Base-by-base conservation (phyloP, 148 eudicot species). In the Amaranthus palmeri region DNA sequence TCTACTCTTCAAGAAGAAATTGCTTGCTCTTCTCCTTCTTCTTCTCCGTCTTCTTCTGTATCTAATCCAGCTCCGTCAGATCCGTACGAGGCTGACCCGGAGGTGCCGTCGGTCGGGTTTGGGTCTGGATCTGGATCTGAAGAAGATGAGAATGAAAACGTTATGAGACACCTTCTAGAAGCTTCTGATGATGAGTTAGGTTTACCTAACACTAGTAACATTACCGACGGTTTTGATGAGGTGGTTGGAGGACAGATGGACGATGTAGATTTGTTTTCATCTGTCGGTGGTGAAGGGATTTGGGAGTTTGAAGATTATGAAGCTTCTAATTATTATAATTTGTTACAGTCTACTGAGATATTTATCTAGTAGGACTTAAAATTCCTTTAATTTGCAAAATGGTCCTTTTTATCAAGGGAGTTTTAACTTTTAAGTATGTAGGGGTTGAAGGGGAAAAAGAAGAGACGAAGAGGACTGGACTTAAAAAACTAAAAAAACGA, bases 181-280 rank as follows among this genome's bases (percentile, higher is more conserved):
- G 98, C 98, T 10, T 93, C 98, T 0, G 98, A 93, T 49, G 98
- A 91, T 67, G 98, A 93, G 81, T 81, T 93, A 8, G 98, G 98
- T 17, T 65, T 93, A 25, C 96, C 98, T 1, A 86, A 57, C 49
- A 54, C 61, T 17, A 17, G 15, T 9, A 10, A 4, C 8, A 58
- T 54, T 10, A 50, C 60, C 4, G 83, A 78, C 44, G 73, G 73
- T 3, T 73, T 18, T n/a, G 78, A 46, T 65, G 13, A 8, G 69
- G 65, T 63, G 46, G 84, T 11, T 69, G 71, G 68, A 1, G 88
- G 59, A 41, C 78, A 69, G 56, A 70, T 74, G 61, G 80, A 74
- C 60, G 76, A 76, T 47, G 87, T 74, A 64, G 88, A 82, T 65
- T 50, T 74, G 57, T 25, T 61, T 55, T 63, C 66, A 3, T 7